Base-by-base conservation (phyloP, 306 rosid genomes). In the Luffa aegyptiaca region DNA sequence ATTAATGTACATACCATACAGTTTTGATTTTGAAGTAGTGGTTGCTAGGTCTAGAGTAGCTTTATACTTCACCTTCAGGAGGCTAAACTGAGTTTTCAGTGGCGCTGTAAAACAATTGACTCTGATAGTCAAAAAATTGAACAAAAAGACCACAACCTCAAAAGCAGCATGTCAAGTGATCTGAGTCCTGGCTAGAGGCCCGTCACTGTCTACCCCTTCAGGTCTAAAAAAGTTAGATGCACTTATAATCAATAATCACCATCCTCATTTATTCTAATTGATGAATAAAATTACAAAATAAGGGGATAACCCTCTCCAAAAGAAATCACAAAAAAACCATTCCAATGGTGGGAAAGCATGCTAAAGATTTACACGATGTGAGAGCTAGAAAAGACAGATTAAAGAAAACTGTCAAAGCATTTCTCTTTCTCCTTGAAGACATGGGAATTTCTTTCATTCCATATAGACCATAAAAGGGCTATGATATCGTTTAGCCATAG, bases 1-100 rank as follows among this genome's bases (percentile, higher is more conserved):
- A 37, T 57, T 10, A 64, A 17, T 3, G 56, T n/a, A 33, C 80
- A 78, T 84, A 84, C 80, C 84, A 74, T 81, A 12, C 31, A 12
- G 46, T 41, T 70, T 26, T 0, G 65, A 59, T 41, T 70, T 26
- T 0, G 65, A 59, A 58, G 44, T 56, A 78, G 56, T 14, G 16
- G 10, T 56, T 52, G 58, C 12, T 51, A 37, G 17, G 48, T 35
- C 45, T 35, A 75, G 35, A 8, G 14, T 33, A 35, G 62, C 45
- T 35, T 53, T 3, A 31, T 35, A 36, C 13, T 52, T 52, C 35
- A 17, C 20, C 55, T 42, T 63, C 35, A 44, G 18, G 58, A 21
- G 6, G 39, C 18, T 6, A 71, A n/a, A 45, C 39, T 21, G n/a
- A 45, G 56, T 44, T 70, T 70, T 46, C 76, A 3, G n/a, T 72